Evolutionary conservation across 2,329 filamentous ascomycete genomes (phyloP).

Genomic region (Blastomyces emzantsi): DNA sequence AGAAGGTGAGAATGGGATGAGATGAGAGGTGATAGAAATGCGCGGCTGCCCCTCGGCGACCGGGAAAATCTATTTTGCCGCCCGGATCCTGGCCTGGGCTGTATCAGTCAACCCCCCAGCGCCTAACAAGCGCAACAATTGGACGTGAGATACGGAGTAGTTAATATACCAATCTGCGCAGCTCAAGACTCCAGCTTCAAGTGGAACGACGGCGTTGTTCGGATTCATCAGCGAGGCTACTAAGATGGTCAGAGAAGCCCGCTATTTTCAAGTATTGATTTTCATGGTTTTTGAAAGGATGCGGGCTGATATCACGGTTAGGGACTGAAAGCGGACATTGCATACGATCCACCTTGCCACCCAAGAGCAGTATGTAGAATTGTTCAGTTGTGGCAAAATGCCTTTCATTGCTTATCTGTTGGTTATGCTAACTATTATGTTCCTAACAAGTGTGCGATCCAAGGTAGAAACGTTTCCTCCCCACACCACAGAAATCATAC

Average conservation of each 20-base stretch:
- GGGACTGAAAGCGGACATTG: conserved; percentile 57
- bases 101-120: too few relatives aligned
- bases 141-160: too few relatives aligned
- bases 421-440: conserved; percentile 10
- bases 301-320: background rate
- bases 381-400: background rate
- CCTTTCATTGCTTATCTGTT: conserved; percentile 3
- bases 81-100: background rate
- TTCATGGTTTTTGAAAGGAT: conserved; percentile 5
- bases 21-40: background rate
- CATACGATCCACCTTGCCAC: conserved; percentile 72
- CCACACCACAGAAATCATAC: background rate
- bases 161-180: background rate
- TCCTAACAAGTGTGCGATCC: conserved; percentile 66
- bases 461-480: conserved; percentile 49
- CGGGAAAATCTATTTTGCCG: conserved; percentile 10
- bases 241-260: conserved; percentile 4
- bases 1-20: background rate
- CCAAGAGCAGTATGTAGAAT: conserved; percentile 60
- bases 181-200: background rate
- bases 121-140: too few relatives aligned
- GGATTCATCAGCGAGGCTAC: background rate
- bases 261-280: background rate
- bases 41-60: background rate
- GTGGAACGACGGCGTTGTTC: background rate